These are phyloP conservation scores for Penicillium canescens DNA, from an alignment of 495 filamentous ascomycete species.

Conservation along the genomic window DNA sequence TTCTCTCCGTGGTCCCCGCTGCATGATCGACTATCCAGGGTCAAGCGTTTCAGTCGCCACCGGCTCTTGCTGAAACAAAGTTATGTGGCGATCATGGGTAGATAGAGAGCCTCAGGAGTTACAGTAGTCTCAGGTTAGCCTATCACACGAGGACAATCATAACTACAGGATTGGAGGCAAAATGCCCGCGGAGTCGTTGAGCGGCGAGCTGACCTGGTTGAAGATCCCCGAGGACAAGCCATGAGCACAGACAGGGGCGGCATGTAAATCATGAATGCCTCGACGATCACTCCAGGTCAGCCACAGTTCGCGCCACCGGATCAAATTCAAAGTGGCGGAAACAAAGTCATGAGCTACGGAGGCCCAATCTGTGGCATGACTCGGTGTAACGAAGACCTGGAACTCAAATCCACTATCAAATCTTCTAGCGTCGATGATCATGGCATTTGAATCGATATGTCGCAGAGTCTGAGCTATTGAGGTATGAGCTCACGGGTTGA, in stretches of 20 bases:
- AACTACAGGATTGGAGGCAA: neutral
- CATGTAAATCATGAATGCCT: conserved; percentile 12
- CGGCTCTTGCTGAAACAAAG: neutral
- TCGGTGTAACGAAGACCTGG: conserved; percentile 19
- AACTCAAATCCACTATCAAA: conserved; percentile 18
- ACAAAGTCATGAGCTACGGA: conserved; percentile 1
- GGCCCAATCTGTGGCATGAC: conserved; percentile 17
- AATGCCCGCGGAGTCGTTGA: neutral
- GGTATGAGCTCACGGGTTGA: neutral
- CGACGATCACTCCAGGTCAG: conserved; percentile 9
- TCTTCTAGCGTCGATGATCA: conserved; percentile 4
- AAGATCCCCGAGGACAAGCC: neutral
- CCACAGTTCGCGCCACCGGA: conserved; percentile 17
- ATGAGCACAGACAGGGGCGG: conserved; percentile 7
- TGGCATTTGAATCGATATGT: neutral
- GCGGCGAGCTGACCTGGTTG: conserved; percentile 8
- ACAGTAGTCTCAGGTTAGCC: neutral
- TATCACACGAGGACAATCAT: neutral
- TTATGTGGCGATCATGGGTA: neutral
- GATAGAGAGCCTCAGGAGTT: neutral
- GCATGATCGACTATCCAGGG: neutral
- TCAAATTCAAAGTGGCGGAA: conserved; percentile 9
- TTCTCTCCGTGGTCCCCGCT: neutral
- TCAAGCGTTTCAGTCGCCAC: conserved; percentile 1
- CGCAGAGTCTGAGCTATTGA: neutral